Base-by-base conservation (phyloP, 805 yeast genomes). In the Candida ortonii region DNA sequence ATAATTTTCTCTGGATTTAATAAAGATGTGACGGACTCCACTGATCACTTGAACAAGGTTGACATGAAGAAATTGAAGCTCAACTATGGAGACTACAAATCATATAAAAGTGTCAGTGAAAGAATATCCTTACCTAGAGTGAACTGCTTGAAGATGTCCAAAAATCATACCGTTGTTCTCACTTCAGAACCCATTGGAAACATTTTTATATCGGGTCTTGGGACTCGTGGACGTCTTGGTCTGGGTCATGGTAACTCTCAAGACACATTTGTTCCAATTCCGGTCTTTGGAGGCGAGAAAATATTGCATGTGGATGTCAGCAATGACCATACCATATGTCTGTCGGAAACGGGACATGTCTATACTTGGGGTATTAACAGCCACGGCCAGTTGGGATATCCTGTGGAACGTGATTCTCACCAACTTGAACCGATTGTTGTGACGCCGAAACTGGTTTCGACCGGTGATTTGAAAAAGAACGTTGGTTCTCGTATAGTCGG, bases 351-450 rank as follows among this genome's bases (percentile, higher is more conserved):
- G 11, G 77, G 78, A 23, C 69, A 70, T n/a, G 62, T 86, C 2
- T 82, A 67, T 42, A 59, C 88, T 0, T 89, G 96, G 95, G 97
- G 97, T 0, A 67, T 76, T 41, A 85, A 85, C 49, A 64, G 68
- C 12, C 70, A 57, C 53, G 72, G 71, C n/a, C 94, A 84, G 52
- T 57, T 85, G 15, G 95, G 95, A 0, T 70, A 68, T 43, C 53
- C 57, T 2, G 62, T 65, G 5, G 59, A 48, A 10, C 37, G 39
- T n/a, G 40, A 36, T 7, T 30, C 45, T 2, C 41, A 42, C 25
- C 47, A 50, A 23, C 50, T 53, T 2, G 65, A 58, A 27, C 57
- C 57, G 2, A 30, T 49, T 3, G 57, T 52, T 21, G 30, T 36
- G 1, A 25, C 44, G 0, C 83, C 84, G 0, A 52, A 60, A 14